Evolutionary conservation across 148 eudicot genomes (phyloP).

Genomic region (Drosera capensis): DNA sequence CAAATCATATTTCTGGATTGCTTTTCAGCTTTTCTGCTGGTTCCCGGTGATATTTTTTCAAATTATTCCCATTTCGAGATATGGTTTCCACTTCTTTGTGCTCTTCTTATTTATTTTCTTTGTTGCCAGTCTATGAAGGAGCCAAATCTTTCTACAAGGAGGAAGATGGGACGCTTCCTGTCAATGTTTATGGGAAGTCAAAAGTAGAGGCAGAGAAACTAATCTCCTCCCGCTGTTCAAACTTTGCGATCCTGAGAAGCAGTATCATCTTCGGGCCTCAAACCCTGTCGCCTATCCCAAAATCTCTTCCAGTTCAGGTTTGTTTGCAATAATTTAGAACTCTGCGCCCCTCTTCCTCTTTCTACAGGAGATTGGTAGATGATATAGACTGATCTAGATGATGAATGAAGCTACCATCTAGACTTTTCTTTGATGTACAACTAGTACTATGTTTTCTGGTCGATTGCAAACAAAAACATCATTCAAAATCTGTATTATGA

Average conservation of each 20-base stretch:
- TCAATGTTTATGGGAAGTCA: constrained; percentile 75
- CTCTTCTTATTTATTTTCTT: constrained; percentile 2
- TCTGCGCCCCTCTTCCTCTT: neutral
- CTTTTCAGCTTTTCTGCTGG: neutral
- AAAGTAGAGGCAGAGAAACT: constrained; percentile 74
- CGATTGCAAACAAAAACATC: neutral
- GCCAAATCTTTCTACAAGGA: constrained; percentile 81
- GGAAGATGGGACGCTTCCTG: constrained; percentile 67
- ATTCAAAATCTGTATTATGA: neutral
- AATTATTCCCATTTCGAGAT: neutral
- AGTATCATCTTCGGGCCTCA: constrained; percentile 90
- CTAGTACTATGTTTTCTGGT: neutral
- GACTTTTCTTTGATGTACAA: neutral
- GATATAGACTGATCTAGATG: neutral
- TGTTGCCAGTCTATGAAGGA: constrained; percentile 80
- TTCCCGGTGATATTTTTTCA: too few relatives aligned
- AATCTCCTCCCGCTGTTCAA: constrained; percentile 39
- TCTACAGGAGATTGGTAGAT: neutral
- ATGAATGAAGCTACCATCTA: neutral
- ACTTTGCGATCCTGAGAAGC: constrained; percentile 85
- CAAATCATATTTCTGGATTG: neutral
- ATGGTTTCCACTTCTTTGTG: neutral
- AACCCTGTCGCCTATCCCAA: constrained; percentile 63
- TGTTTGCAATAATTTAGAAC: constrained; percentile 2
- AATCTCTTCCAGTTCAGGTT: constrained; percentile 94